Evolutionary conservation across 2,329 filamentous ascomycete species (phyloP), one percentile per base, ranked within the genome.

Genomic region (Monosporascus sp.): DNA sequence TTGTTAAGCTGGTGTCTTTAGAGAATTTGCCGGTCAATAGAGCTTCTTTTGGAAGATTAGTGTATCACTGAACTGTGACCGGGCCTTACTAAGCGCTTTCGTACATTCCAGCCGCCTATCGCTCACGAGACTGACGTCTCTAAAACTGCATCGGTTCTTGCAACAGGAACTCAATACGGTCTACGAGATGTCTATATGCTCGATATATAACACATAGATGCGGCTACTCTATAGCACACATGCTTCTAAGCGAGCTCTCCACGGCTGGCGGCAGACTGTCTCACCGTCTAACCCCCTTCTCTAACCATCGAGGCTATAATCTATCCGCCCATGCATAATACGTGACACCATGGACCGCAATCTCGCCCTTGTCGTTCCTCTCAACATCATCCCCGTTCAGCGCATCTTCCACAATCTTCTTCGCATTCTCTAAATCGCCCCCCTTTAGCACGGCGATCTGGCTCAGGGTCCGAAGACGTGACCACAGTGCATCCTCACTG

Each of bases 301-400:
- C 20, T 26, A 37, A 8, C 24, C 47, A 27, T 50, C 36, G 26
- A 54, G 41, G n/a, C 36, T 69, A 76, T 58, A 77, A 56, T 60
- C 72, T 72, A 65, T 71, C 71, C 20, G 84, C 84, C 86, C 86
- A 90, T 9, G 75, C 79, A 62, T 83, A 77, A 65, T 81, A 80
- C 14, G 86, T 88, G 51, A 75, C 69, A 3, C 84, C 86, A 69
- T 90, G 85, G 44, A 88, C 65, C 19, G 79, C 78, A 50, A 90
- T 74, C 66, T 87, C 78, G 0, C 83, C 85, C 51, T 80, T 75
- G 6, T 79, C 80, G 58, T 89, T 86, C 55, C 73, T 76, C 62
- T 81, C 76, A 1, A 80, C 80, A 53, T 82, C 81, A 1, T 73
- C 71, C 16, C 68, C 72, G 31, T 74, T 72, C 55, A 90, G 58